Base-by-base conservation (phyloP, 768 basidiomycete genomes). In the Boletus tylopilopsis region DNA sequence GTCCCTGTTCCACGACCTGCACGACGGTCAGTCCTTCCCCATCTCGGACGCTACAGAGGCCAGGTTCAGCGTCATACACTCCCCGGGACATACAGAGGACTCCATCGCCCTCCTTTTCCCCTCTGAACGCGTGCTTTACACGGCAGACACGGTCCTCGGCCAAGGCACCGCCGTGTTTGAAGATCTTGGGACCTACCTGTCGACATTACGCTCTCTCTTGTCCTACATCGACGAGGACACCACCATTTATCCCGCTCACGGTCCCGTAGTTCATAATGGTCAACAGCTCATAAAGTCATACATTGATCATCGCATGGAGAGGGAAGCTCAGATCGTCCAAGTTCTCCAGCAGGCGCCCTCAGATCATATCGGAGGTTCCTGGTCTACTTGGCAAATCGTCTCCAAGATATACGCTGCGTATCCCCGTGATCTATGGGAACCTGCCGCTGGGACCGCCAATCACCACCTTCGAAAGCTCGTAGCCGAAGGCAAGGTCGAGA, bases 71-170 rank as follows among this genome's bases (percentile, higher is more conserved):
- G 80, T 96, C 21, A 59, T 97, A 1, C 84, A 91, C 63, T 85
- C 90, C 0, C 95, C 95, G 0, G 95, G 95, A 1, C 95, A 97
- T 58, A 97, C 95, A 0, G 59, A 71, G 39, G 95, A 98, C 66
- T 94, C 90, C 3, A 78, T 96, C 61, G 84, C 77, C 42, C 72
- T 97, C 33, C 72, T 84, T 47, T 72, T 93, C 43, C 73, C 79
- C 0, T 76, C 78, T 38, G 90, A 94, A 59, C 70, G 72, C 22
- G 84, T 82, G 0, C 76, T 97, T 15, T 94, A 94, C 71, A 94
- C 92, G 0, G 90, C 87, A 0, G 95, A 98, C 69, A 90, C 85
- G 5, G 81, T 97, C 7, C 79, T 98, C 25, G 95, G 95, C 0
- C 83, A 93, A 54, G 93, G 94, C 8, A 91, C 92, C 0, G 77